A percentile compares a stretch with the other conserved stretches of the same genome.
These are phyloP conservation scores for Sphaceloma murrayae DNA, from an alignment of 2,329 filamentous ascomycete genomes.

Conservation along the genomic window DNA sequence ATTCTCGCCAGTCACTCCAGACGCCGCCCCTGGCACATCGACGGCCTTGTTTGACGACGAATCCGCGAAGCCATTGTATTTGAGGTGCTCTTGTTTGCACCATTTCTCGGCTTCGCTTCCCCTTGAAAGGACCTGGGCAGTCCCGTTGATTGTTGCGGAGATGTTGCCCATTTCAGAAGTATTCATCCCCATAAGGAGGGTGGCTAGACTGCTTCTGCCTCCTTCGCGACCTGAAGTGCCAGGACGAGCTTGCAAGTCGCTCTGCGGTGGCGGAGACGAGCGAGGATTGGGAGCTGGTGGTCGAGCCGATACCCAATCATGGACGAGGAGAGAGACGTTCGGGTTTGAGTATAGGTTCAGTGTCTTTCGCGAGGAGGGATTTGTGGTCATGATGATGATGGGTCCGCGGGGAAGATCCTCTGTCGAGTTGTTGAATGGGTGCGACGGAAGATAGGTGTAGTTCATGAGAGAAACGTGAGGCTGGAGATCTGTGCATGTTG, in stretches of 20 bases:
- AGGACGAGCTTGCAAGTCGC: conserved; percentile 7
- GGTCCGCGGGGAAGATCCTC: conserved; percentile 36
- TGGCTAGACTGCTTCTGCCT: conserved; percentile 58
- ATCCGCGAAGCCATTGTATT: conserved; percentile 63
- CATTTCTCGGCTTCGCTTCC: conserved; percentile 76
- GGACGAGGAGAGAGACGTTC: conserved; percentile 84
- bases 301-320: conserved; percentile 94
- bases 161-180: conserved; percentile 79
- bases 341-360: conserved; percentile 76
- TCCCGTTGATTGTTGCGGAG: conserved; percentile 87
- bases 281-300: conserved; percentile 58
- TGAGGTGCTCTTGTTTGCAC: conserved; percentile 73
- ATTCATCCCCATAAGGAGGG: conserved; percentile 82
- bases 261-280: conserved; percentile 32
- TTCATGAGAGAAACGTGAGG: conserved; percentile 98
- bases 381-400: conserved; percentile 85
- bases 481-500: conserved; percentile 72
- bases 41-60: conserved; percentile 13
- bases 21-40: conserved; percentile 18
- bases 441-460: conserved; percentile 76
- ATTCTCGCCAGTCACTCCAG: conserved; percentile 22
- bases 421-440: conserved; percentile 51
- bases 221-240: conserved; percentile 35
- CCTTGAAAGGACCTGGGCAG: conserved; percentile 59
- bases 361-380: conserved; percentile 67